Evolutionary conservation across 2,329 filamentous ascomycete species (phyloP).

Genomic region (Myriosclerotinia scirpicola): DNA sequence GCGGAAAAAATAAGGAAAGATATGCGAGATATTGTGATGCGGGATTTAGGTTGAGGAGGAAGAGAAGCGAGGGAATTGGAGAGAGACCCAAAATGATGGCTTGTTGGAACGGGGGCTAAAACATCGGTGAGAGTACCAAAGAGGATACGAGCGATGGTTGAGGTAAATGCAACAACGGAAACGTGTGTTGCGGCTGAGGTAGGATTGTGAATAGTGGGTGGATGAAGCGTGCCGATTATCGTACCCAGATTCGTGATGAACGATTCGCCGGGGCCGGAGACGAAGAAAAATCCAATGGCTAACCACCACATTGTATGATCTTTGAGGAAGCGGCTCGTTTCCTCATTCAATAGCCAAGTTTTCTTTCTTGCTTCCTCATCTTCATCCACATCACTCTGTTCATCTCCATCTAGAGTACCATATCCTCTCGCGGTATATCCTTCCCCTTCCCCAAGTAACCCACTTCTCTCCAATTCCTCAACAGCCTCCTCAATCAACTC

Average conservation of each 20-base stretch:
- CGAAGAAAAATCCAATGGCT: conserved; percentile 85
- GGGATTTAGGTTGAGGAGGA: conserved; percentile 40
- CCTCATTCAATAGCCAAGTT: conserved; percentile 85
- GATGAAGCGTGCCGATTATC: conserved; percentile 81
- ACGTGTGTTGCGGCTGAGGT: conserved; percentile 78
- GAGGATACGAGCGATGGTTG: conserved; percentile 84
- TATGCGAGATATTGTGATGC: conserved; percentile 71
- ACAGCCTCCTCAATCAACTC: conserved; percentile 87
- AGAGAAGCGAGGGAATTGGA: conserved; percentile 42
- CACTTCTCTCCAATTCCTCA: conserved; percentile 87
- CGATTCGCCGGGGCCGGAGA: conserved; percentile 77
- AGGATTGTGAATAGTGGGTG: conserved; percentile 54
- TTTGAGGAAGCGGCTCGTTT: conserved; percentile 79
- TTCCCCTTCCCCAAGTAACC: conserved; percentile 72
- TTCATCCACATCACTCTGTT: conserved; percentile 43
- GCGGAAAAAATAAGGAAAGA: conserved; percentile 76
- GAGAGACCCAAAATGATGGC: conserved; percentile 34
- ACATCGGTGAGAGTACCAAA: conserved; percentile 88
- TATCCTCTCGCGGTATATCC: conserved; percentile 67
- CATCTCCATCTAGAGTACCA: conserved; percentile 53
- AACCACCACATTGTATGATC: conserved; percentile 97
- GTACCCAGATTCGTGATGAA: conserved; percentile 98
- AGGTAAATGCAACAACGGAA: conserved; percentile 86
- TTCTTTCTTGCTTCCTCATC: conserved; percentile 67
- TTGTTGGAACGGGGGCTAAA: conserved; percentile 63